phyloP scores from a whole-genome alignment of 768 basidiomycete genomes.

The Russula compacta region DNA sequence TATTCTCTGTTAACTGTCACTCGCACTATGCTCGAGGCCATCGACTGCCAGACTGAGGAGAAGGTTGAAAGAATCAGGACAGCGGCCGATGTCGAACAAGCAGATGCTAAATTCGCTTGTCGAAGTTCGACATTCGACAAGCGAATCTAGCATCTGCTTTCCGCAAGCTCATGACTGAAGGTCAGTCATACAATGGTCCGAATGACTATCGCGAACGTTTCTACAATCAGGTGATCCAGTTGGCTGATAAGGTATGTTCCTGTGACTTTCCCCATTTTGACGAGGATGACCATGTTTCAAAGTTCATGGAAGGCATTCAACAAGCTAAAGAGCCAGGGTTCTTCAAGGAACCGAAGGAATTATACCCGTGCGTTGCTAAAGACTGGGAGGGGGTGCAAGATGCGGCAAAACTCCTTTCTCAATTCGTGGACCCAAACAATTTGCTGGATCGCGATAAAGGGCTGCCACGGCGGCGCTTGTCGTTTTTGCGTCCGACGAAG shows the following conservation, averaged over 20 bases:
- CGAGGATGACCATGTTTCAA: no score
- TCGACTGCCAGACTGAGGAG: no score
- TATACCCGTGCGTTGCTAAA: no score
- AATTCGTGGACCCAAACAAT: not conserved
- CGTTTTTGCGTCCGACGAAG: no score
- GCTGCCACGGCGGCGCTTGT: no score
- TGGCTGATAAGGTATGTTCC: not conserved
- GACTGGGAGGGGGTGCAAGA: not conserved
- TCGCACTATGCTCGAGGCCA: not conserved
- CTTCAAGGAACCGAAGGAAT: no score
- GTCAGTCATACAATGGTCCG: not conserved
- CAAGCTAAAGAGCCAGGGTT: not conserved
- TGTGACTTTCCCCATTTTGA: not conserved
- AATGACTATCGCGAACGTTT: not conserved
- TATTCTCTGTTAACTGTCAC: not conserved
- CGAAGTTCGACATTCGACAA: no score
- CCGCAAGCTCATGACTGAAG: not conserved
- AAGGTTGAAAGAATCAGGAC: no score
- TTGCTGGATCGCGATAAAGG: not conserved
- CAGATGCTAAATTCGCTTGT: no score
- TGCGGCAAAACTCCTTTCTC: not conserved
- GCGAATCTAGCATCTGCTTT: not conserved
- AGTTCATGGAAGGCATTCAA: no score
- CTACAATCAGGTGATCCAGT: not conserved
- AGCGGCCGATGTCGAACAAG: no score